These are phyloP conservation scores for Pythium sp. DNA, from an alignment of 352 stramenopile genomes.

Conservation along the genomic window DNA sequence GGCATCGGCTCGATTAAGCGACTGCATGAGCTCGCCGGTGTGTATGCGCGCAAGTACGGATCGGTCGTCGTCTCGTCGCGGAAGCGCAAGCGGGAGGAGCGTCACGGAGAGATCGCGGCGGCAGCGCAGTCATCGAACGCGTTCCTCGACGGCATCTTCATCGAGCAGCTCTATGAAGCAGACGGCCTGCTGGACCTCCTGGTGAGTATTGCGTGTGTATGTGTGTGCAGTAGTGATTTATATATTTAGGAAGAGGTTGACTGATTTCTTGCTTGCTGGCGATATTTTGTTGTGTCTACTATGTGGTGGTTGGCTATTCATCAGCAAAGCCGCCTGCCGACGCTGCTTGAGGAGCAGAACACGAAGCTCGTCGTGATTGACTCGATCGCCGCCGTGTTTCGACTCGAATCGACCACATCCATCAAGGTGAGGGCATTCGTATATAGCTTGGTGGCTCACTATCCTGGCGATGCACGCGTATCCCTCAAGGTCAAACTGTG, in stretches of 20 bases:
- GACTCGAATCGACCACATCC: slow-evolving; percentile 60
- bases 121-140: slow-evolving; percentile 18
- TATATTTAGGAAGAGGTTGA: neutral
- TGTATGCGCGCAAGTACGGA: slow-evolving; percentile 45
- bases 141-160: slow-evolving; percentile 76
- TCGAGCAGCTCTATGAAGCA: slow-evolving; percentile 74
- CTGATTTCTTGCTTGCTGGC: neutral
- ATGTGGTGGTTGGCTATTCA: neutral
- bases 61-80: slow-evolving; percentile 48
- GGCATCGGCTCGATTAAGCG: slow-evolving; percentile 69
- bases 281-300: neutral
- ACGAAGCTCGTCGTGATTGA: slow-evolving; percentile 82
- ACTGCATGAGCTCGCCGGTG: slow-evolving; percentile 57
- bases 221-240: neutral
- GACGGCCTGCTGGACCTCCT: slow-evolving; percentile 62
- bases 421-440: slow-evolving; percentile 41
- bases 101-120: neutral
- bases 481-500: neutral
- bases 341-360: slow-evolving; percentile 62
- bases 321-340: slow-evolving; percentile 69
- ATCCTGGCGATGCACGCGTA: neutral
- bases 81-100: slow-evolving; percentile 30
- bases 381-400: slow-evolving; percentile 76
- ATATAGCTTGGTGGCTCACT: neutral
- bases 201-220: slow-evolving; percentile 22